phyloP scores from a whole-genome alignment of 441 rosid species.

The Adansonia gregorii region DNA sequence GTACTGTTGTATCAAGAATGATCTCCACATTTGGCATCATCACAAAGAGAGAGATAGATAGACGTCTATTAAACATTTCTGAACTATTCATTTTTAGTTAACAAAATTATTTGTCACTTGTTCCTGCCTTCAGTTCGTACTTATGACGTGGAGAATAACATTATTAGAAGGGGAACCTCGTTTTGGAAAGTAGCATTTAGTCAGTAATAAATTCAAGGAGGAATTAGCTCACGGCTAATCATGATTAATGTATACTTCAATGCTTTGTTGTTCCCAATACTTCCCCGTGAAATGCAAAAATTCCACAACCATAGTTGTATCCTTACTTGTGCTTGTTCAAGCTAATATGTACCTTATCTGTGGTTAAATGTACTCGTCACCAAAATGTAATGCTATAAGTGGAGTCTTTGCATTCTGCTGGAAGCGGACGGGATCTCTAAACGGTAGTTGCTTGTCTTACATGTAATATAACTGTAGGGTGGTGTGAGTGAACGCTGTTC shows the following conservation, averaged over 20 bases:
- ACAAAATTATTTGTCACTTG: not conserved
- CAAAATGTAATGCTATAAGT: constrained; percentile 2
- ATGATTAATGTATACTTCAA: not conserved
- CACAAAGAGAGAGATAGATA: not conserved
- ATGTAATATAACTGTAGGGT: not conserved
- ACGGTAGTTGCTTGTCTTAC: not conserved
- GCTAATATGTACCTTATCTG: constrained; percentile 10
- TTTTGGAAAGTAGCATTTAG: constrained; percentile 16
- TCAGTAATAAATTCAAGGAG: constrained; percentile 10
- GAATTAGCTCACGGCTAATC: constrained; percentile 3
- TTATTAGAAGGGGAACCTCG: constrained; percentile 7
- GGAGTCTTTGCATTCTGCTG: constrained; percentile 9
- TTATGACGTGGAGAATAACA: constrained; percentile 3
- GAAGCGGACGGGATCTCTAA: constrained; percentile 13
- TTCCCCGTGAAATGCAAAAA: not conserved
- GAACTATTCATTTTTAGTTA: not conserved
- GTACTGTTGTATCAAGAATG: not conserved
- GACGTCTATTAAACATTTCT: not conserved
- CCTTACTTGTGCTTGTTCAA: constrained; percentile 16
- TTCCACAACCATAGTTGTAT: constrained; percentile 3
- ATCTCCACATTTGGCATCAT: not conserved
- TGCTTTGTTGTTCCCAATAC: not conserved
- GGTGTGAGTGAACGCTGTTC: not conserved
- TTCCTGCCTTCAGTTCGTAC: not conserved
- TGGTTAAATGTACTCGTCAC: constrained; percentile 9